A percentile compares a stretch with the other conserved stretches of the same genome.
Evolutionary conservation across 2,329 filamentous ascomycete genomes (phyloP).

Genomic region (Fusarium oxysporum): DNA sequence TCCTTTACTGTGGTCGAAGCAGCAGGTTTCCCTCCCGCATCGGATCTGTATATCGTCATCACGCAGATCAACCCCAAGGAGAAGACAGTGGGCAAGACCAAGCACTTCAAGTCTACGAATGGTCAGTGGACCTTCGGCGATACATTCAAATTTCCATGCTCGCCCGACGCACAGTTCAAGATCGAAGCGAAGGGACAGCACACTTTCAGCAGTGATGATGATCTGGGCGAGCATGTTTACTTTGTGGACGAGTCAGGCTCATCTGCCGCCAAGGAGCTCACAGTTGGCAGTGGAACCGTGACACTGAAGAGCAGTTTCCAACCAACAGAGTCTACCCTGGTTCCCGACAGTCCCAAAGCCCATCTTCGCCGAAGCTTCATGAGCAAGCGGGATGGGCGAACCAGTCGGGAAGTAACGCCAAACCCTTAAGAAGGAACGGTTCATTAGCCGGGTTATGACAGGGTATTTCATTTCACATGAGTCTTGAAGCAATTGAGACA

Average conservation of each 20-base stretch:
- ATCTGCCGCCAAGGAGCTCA: constrained; percentile 77
- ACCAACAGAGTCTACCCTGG: constrained; percentile 58
- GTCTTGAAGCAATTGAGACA: constrained; percentile 1
- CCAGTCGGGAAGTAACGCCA: constrained; percentile 59
- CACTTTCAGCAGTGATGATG: constrained; percentile 84
- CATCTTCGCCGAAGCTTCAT: constrained; percentile 66
- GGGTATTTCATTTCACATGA: constrained; percentile 1
- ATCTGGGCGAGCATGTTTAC: constrained; percentile 87
- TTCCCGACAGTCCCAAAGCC: constrained; percentile 60
- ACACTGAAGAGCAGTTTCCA: constrained; percentile 79
- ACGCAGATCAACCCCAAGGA: constrained; percentile 74
- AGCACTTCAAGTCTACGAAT: constrained; percentile 80
- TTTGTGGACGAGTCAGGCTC: constrained; percentile 85
- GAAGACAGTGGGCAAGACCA: constrained; percentile 91
- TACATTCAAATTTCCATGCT: constrained; percentile 80
- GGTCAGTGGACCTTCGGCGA: constrained; percentile 80
- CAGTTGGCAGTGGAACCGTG: constrained; percentile 78
- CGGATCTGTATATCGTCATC: constrained; percentile 83
- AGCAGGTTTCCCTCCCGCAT: constrained; percentile 77
- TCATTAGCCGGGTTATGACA: neutral
- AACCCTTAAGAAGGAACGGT: constrained; percentile 43
- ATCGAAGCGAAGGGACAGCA: constrained; percentile 87
- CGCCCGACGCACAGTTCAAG: constrained; percentile 87
- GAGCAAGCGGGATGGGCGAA: constrained; percentile 61
- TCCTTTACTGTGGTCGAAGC: constrained; percentile 84